Base-by-base conservation (phyloP, 2,329 filamentous ascomycete genomes). In the Ophioceras dolichostomum region DNA sequence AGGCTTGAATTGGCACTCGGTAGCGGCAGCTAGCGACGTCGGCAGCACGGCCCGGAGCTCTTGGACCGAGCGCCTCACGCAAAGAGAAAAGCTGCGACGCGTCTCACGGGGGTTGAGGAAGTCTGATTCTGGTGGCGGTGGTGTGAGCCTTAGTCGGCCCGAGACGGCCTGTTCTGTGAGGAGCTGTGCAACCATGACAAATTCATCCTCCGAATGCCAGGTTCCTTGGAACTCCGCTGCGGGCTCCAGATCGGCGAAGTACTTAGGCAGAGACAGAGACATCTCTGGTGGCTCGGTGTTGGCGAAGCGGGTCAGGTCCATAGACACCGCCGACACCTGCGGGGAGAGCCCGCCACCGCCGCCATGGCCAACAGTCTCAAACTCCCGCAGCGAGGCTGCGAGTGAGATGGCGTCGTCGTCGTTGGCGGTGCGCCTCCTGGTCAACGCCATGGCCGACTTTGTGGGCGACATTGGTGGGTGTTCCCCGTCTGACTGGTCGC, bases 151-250 rank as follows among this genome's bases (percentile, higher is more conserved):
- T 19, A 37, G 20, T 16, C 30, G 10, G 10, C 28, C 36, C 10
- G 29, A 27, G 24, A 29, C 27, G 17, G 79, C 70, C 50, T 86
- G 81, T 41, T 83, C 78, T 2, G 77, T 78, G n/a, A 85, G 57
- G 27, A 84, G 70, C 47, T 85, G 81, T 0, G 78, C 79, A 19
- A 81, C 66, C 36, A 74, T 72, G 24, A 85, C 73, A 41, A 73
- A 65, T 29, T 82, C 76, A 3, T 75, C 68, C 38, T 79, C 74
- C 2, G 63, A 57, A n/a, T n/a, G n/a, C 13, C 68, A 52, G 9
- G 61, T 56, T 18, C 67, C 49, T 18, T 68, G 62, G 9, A 66
- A 47, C 22, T 56, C 53, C 22, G 22, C 8, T 12, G 7, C 53
- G 9, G 73, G 73, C 45, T 79, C 71, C 5, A 72, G 68, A 18